These are phyloP conservation scores for Leptosphaerulina australis DNA, from an alignment of 2,329 filamentous ascomycete genomes.

Conservation along the genomic window DNA sequence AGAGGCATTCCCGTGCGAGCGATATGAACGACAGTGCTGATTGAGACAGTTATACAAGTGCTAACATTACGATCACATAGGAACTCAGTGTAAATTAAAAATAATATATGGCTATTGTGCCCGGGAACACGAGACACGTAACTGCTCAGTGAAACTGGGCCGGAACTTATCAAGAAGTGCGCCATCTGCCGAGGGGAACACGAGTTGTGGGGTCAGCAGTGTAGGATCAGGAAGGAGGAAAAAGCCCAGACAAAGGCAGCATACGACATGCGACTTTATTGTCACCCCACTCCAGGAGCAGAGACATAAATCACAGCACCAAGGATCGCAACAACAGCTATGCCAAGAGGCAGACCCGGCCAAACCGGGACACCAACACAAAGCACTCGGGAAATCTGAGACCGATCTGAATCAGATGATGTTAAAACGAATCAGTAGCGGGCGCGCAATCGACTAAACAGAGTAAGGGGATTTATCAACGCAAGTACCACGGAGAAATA, in stretches of 20 bases:
- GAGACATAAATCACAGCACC: not conserved
- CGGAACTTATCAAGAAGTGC: conserved; percentile 18
- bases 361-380: too few relatives aligned
- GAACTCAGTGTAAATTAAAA: conserved; percentile 26
- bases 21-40: conserved; percentile 22
- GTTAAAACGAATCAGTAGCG: too few relatives aligned
- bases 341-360: too few relatives aligned
- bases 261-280: too few relatives aligned
- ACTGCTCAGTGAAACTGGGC: conserved; percentile 13
- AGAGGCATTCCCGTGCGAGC: conserved; percentile 19
- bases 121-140: conserved; percentile 13
- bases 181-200: conserved; percentile 14
- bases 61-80: conserved; percentile 25
- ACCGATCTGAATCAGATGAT: too few relatives aligned
- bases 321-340: not conserved
- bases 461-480: too few relatives aligned
- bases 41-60: conserved; percentile 23
- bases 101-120: conserved; percentile 22
- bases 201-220: not conserved
- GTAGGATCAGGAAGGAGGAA: conserved; percentile 8
- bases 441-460: too few relatives aligned
- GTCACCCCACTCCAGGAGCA: not conserved
- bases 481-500: too few relatives aligned
- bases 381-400: too few relatives aligned
- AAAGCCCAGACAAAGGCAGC: conserved; percentile 2